phyloP scores from a whole-genome alignment of 768 basidiomycete species.

The Strobilomyces echinocephalus region DNA sequence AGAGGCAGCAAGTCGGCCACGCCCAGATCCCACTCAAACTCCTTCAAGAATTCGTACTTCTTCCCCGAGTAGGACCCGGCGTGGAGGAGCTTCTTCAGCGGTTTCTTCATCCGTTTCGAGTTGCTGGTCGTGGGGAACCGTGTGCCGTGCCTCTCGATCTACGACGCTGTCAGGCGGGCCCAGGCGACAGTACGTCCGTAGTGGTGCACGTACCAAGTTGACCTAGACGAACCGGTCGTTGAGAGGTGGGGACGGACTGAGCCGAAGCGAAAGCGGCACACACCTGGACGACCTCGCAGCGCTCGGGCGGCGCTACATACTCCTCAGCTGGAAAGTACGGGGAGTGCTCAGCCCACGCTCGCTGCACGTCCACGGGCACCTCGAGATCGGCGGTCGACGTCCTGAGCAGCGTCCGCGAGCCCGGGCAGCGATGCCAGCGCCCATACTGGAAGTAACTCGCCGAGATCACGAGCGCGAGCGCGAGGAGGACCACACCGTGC shows the following conservation, averaged over 20 bases:
- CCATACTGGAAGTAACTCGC: conserved; percentile 12
- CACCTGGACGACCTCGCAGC: conserved; percentile 57
- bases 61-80: conserved; percentile 43
- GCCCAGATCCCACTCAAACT: conserved; percentile 58
- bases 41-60: conserved; percentile 50
- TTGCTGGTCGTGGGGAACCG: conserved; percentile 64
- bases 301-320: conserved; percentile 43
- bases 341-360: conserved; percentile 57
- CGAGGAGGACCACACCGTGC: conserved; percentile 4
- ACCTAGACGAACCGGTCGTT: conserved; percentile 11
- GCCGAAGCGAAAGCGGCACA: conserved; percentile 18
- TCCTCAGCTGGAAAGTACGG: conserved; percentile 49
- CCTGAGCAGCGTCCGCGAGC: neutral
- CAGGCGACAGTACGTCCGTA: too few relatives aligned
- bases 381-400: neutral
- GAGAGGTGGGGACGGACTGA: neutral
- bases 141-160: conserved; percentile 81
- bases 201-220: conserved; percentile 23
- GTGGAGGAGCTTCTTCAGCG: conserved; percentile 51
- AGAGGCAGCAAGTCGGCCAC: conserved; percentile 56
- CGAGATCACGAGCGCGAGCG: conserved; percentile 14
- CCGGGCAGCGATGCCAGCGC: conserved; percentile 3
- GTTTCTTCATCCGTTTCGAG: conserved; percentile 37
- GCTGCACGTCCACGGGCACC: conserved; percentile 23
- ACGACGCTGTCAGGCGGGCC: conserved; percentile 2